A percentile compares a stretch with the other conserved stretches of the same genome.
These are phyloP conservation scores for Phaeolepiota aurea DNA, from an alignment of 768 basidiomycete genomes.

Conservation along the genomic window DNA sequence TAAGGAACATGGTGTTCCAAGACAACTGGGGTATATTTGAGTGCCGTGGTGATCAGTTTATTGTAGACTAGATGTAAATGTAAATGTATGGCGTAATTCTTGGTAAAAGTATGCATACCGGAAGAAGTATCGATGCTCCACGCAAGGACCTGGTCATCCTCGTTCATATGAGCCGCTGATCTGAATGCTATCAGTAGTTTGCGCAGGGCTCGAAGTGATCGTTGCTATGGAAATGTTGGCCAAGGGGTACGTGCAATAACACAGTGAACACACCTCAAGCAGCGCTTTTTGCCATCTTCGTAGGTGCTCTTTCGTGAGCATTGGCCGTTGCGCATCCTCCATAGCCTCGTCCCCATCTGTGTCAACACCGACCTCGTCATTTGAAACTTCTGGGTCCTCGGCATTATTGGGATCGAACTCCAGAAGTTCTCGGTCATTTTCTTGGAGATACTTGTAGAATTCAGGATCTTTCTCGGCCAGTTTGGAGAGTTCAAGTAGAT, in stretches of 20 bases:
- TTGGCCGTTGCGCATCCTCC: conserved; percentile 41
- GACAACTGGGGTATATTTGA: conserved; percentile 87
- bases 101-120: conserved; percentile 34
- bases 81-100: conserved; percentile 3
- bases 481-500: conserved; percentile 77
- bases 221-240: conserved; percentile 42
- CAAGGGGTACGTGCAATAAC: background rate
- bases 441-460: conserved; percentile 95
- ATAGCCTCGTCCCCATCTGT: conserved; percentile 35
- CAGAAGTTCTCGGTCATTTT: conserved; percentile 90
- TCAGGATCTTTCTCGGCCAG: conserved; percentile 97
- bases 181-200: conserved; percentile 88
- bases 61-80: conserved; percentile 63
- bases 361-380: conserved; percentile 35
- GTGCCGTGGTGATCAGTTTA: conserved; percentile 80
- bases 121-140: conserved; percentile 82
- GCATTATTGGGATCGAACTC: conserved; percentile 53
- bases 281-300: conserved; percentile 84
- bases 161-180: conserved; percentile 84
- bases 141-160: conserved; percentile 68
- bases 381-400: conserved; percentile 31
- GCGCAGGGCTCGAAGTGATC: conserved; percentile 75
- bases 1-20: conserved; percentile 83
- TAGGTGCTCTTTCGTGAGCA: conserved; percentile 64
- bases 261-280: conserved; percentile 51